Evolutionary conservation across 2,329 filamentous ascomycete species (phyloP), one percentile per base, ranked within the genome.

Genomic region (Hypoxylon sp.): DNA sequence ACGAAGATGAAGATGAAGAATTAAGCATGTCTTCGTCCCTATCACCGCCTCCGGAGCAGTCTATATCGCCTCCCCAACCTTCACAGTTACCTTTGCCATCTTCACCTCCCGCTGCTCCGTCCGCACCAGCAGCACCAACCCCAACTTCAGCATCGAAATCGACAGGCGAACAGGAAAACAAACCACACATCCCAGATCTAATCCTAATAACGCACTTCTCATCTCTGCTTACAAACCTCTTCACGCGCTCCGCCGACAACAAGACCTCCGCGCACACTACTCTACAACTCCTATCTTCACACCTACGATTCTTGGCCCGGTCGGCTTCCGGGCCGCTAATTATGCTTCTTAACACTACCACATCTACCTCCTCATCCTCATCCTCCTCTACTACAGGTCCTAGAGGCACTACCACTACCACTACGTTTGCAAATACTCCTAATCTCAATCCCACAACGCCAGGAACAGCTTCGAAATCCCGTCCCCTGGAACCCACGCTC

Each of bases 121-220:
- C 63, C 17, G 55, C 62, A 23, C 11, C 56, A 14, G 34, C 50
- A 2, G 21, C 43, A 19, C 32, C 30, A 14, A 19, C 41, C 4
- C 41, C 63, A 9, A 52, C 45, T 3, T 46, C 49, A 38, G 19
- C 25, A 3, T 28, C 65, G 34, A 28, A 25, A 19, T 30, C 60
- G n/a, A 13, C 21, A 34, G 6, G 28, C 9, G 46, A 49, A 32
- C 28, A 60, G 23, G 53, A 69, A 41, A 23, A 59, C 21, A 51
- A n/a, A 58, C 14, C 57, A 19, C 28, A 50, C 32, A 51, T 73
- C 11, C 82, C 83, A 6, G 82, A 84, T 60, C 76, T 89, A 41
- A 81, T 90, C 49, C 78, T 89, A 58, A 77, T 89, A 59, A 87
- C 87, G 6, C 85, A 87, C 76, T 83, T 87, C 73, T 84, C 85